Conservation (phyloP, 1,284 basidiomycete genomes). For the Boletellus dicymbophilus region DNA sequence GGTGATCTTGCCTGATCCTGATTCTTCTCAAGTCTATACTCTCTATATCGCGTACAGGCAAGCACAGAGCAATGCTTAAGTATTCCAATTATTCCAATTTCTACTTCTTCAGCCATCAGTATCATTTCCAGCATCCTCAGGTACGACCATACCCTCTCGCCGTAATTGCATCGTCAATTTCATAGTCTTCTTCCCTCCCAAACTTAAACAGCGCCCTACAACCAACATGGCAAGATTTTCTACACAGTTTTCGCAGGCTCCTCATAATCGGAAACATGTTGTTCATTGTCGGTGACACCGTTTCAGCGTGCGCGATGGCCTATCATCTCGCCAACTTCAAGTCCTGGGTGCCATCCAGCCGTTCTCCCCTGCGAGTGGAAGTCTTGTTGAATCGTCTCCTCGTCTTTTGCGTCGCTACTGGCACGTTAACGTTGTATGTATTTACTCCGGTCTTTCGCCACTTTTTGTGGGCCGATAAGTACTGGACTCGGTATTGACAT, state of each 20-base stretch:
- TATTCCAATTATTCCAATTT: not conserved
- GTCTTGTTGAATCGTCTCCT: constrained; percentile 25
- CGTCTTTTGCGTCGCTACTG: constrained; percentile 28
- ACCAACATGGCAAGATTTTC: constrained; percentile 18
- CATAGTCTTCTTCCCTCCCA: no score
- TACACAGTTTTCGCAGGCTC: constrained; percentile 6
- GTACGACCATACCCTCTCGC: no score
- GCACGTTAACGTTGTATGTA: constrained; percentile 27
- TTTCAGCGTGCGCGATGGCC: constrained; percentile 24
- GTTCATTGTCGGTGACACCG: constrained; percentile 26
- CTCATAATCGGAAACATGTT: constrained; percentile 24
- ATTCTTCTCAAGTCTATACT: constrained; percentile 12
- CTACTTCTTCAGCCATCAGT: constrained; percentile 16
- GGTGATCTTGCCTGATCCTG: not conserved
- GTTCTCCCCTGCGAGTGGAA: constrained; percentile 18
- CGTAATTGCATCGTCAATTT: not conserved
- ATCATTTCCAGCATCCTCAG: constrained; percentile 17
- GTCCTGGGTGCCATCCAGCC: constrained; percentile 1
- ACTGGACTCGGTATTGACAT: not conserved
- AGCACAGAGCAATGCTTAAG: not conserved
- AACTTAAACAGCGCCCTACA: constrained; percentile 5
- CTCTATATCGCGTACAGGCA: constrained; percentile 25
- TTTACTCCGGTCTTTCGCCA: not conserved
- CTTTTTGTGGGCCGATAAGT: not conserved
- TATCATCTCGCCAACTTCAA: constrained; percentile 21